Evolutionary conservation across 306 rosid genomes (phyloP).

Genomic region (Ziziphus jujuba): DNA sequence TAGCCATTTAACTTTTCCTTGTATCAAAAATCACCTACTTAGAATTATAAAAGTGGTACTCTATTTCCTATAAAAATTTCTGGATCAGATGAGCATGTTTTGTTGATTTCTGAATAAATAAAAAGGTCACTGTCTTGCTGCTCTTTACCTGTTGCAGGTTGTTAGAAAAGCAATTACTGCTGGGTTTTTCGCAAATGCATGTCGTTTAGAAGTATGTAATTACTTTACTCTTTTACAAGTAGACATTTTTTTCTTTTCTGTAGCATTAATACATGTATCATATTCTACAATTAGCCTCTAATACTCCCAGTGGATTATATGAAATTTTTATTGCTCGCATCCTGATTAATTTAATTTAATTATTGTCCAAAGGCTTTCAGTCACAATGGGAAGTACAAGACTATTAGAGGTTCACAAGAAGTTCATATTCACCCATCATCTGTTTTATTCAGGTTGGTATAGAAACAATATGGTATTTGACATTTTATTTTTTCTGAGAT

Average conservation of each 20-base stretch:
- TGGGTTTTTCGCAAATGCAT: conserved; percentile 81
- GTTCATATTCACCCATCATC: conserved; percentile 91
- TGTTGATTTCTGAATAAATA: not conserved
- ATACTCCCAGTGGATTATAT: not conserved
- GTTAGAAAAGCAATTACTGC: conserved; percentile 78
- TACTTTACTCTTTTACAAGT: not conserved
- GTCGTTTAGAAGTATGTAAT: conserved; percentile 67
- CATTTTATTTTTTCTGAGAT: not conserved
- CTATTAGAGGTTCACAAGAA: conserved; percentile 81
- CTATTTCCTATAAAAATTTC: not conserved
- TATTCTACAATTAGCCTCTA: not conserved
- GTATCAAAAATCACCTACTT: not conserved
- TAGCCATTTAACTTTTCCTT: not conserved
- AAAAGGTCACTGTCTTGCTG: not conserved
- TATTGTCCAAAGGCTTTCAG: conserved; percentile 61
- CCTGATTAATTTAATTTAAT: conserved; percentile 11
- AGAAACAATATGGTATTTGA: not conserved
- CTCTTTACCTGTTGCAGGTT: conserved; percentile 41
- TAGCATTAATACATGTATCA: not conserved
- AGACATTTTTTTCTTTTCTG: not conserved
- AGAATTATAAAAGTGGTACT: not conserved
- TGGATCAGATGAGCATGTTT: not conserved
- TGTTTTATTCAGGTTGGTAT: conserved; percentile 80
- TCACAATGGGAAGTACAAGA: conserved; percentile 82
- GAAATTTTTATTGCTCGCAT: not conserved